Evolutionary conservation across 2,329 filamentous ascomycete species (phyloP).

Genomic region (Colletotrichum sp.): DNA sequence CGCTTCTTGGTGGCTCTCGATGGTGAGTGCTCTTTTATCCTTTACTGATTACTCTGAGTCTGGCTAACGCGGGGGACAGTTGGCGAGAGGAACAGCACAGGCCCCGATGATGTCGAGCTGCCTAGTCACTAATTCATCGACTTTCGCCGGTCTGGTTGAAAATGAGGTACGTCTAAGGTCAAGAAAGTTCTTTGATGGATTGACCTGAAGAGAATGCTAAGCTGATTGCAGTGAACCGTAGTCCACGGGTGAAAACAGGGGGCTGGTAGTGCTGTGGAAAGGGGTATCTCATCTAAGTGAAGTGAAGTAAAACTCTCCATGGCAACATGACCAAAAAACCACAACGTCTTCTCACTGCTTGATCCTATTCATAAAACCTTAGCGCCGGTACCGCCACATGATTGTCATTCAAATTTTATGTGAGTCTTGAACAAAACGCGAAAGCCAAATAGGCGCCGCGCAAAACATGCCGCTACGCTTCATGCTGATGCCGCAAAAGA

Average conservation of each 20-base stretch:
- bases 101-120: constrained; percentile 44
- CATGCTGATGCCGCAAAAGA: neutral
- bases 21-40: constrained; percentile 52
- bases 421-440: neutral
- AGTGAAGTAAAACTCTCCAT: constrained; percentile 25
- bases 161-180: neutral
- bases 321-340: neutral
- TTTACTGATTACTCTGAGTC: neutral
- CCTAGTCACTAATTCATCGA: constrained; percentile 33
- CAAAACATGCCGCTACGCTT: neutral
- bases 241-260: constrained; percentile 17
- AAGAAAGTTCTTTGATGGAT: neutral
- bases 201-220: neutral
- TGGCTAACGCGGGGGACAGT: constrained; percentile 45
- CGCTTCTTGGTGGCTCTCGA: constrained; percentile 83
- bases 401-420: neutral
- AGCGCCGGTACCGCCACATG: neutral
- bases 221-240: neutral
- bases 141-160: neutral
- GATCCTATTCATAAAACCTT: neutral
- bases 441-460: neutral
- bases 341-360: neutral
- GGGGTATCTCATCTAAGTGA: constrained; percentile 48
- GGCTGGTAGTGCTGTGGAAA: constrained; percentile 20
- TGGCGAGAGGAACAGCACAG: constrained; percentile 61